Base-by-base conservation (phyloP, 2,329 filamentous ascomycete genomes). In the Pochonia chlamydosporia region DNA sequence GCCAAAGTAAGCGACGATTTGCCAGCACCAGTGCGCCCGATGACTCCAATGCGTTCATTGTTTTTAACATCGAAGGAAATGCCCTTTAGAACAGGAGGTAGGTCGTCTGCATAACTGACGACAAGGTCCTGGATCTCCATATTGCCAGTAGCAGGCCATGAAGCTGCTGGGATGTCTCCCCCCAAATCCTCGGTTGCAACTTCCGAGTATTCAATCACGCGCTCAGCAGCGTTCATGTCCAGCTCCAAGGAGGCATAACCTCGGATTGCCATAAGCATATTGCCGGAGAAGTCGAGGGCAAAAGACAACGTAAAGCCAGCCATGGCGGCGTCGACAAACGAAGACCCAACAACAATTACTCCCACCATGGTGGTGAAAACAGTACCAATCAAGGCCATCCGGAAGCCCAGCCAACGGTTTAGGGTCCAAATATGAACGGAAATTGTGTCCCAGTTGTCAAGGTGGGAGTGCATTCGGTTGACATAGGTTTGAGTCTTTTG, bases 231-330 rank as follows among this genome's bases (percentile, higher is more conserved):
- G 57, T 90, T 90, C 84, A 91, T 89, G 58, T 87, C 81, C 4
- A 91, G 69, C 60, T 92, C 87, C 18, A 89, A 68, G 51, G 80
- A 82, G 0, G 85, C 77, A 58, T 88, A 89, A 47, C 82, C 70
- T 2, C 84, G 74, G 31, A 89, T 76, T 0, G 79, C 75, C 77
- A 79, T 86, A 42, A 84, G 76, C 46, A 89, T 77, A 7, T 74
- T 73, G 14, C 65, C 66, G 0, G 82, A 78, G 59, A 89, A 88
- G 47, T 87, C 79, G 25, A 91, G 70, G 0, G 85, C 79, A 62
- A 91, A 91, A 3, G 80, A 79, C 33, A 92, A 68, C 0, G 85
- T 85, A 56, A 92, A 91, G 0, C 87, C 87, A 2, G 86, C 87
- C 24, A 90, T 70, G 0, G 85, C 75, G 1, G 86, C 80, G 56